Evolutionary conservation across 176 grass and related monocot genomes (phyloP).

Genomic region (Typha latifolia): DNA sequence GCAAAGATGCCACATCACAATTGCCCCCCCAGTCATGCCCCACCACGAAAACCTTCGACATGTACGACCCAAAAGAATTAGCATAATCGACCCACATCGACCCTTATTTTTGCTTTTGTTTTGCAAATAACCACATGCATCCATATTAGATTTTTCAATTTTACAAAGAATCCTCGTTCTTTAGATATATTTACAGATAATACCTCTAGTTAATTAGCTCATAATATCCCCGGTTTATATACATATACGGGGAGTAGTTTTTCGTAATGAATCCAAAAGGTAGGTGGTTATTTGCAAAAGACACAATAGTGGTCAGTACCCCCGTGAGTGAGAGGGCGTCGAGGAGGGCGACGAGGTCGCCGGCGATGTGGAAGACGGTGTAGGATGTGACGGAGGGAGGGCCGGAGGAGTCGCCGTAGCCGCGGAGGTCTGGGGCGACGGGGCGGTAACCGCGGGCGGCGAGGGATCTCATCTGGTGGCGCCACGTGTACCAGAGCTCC

Average conservation of each 20-base stretch:
- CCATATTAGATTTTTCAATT: no score
- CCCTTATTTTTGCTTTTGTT: no score
- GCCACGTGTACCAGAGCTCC: conserved; percentile 86
- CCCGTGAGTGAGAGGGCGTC: conserved; percentile 29
- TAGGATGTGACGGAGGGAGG: conserved; percentile 41
- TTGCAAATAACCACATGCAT: no score
- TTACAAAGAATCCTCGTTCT: no score
- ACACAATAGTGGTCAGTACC: no score
- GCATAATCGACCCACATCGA: not conserved
- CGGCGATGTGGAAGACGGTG: conserved; percentile 71
- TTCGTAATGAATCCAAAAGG: no score
- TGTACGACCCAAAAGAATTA: no score
- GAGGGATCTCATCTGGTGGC: conserved; percentile 50
- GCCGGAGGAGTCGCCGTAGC: conserved; percentile 58
- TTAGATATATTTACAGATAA: no score
- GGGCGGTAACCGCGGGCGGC: conserved; percentile 50
- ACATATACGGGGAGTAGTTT: no score
- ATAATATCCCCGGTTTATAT: no score
- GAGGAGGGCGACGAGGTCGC: conserved; percentile 69
- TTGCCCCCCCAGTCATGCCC: conserved; percentile 1
- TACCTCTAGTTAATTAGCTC: no score
- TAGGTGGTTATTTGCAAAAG: no score
- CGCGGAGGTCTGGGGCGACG: conserved; percentile 70
- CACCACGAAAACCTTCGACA: conserved; percentile 4
- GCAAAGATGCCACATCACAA: conserved; percentile 2